Evolutionary conservation across 2,329 filamentous ascomycete species (phyloP).

Genomic region (Coniochaeta sp.): DNA sequence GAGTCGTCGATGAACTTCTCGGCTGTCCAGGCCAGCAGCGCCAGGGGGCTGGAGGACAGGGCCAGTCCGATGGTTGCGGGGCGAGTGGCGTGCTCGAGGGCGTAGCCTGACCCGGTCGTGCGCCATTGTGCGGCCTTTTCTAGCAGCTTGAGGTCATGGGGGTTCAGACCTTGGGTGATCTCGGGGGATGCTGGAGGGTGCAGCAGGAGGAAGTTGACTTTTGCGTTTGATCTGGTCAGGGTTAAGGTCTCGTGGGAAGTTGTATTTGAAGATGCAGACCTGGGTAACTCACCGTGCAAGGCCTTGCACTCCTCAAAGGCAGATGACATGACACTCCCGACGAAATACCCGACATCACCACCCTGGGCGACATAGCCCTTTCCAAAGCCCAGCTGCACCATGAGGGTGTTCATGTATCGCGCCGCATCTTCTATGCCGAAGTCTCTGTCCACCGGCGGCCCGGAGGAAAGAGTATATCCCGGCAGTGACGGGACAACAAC

Average conservation of each 20-base stretch:
- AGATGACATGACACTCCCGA: conserved; percentile 29
- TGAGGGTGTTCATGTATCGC: too few relatives aligned
- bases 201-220: conserved; percentile 5
- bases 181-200: too few relatives aligned
- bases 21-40: conserved; percentile 48
- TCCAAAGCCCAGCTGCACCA: too few relatives aligned
- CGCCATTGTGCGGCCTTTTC: conserved; percentile 28
- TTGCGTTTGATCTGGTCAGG: too few relatives aligned
- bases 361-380: too few relatives aligned
- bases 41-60: conserved; percentile 43
- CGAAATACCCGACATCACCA: too few relatives aligned
- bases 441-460: too few relatives aligned
- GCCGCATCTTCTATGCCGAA: too few relatives aligned
- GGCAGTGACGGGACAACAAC: conserved; percentile 47
- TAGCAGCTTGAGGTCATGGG: conserved; percentile 26
- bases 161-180: conserved; percentile 6
- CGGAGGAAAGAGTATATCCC: conserved; percentile 33
- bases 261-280: too few relatives aligned
- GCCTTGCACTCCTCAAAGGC: conserved; percentile 39
- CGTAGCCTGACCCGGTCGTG: conserved; percentile 38
- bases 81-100: conserved; percentile 41
- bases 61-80: conserved; percentile 49
- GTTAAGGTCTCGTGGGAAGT: too few relatives aligned
- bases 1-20: too few relatives aligned
- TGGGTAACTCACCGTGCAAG: conserved; percentile 18